Base-by-base conservation (phyloP, 2,329 filamentous ascomycete genomes). In the Fusarium sp. region DNA sequence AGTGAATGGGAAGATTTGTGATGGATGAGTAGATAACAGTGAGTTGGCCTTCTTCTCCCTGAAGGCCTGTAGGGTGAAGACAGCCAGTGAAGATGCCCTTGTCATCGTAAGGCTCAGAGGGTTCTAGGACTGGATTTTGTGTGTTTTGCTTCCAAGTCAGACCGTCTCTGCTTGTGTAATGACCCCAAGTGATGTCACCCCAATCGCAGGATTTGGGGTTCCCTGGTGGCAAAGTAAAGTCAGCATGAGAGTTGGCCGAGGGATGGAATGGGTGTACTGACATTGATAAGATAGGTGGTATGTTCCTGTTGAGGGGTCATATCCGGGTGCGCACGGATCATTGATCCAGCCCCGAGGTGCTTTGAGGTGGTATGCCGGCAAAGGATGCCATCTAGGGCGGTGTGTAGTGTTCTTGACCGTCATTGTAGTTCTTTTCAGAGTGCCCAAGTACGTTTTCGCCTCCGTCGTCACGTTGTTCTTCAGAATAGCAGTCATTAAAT, bases 41-140 rank as follows among this genome's bases (percentile, higher is more conserved):
- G 18, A 83, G 70, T 30, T 79, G 75, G 14, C 64, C 75, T 16
- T 77, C 61, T 38, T 86, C 82, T 36, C 85, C 86, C 8, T 82
- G 71, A 1, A 86, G 76, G 18, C 86, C 87, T 13, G 86, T 84
- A 4, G 87, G 84, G 68, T 85, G 83, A 8, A 83, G 82, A 41
- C 85, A 86, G 7, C 87, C 87, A 9, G 84, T 86, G 75, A 89
- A 89, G 36, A 88, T 85, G 2, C 87, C 86, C 18, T 87, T 79
- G 4, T 84, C 81, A 63, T 89, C 85, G 73, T 88, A 88, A 13
- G 79, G 78, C 44, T 80, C 81, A 79, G 61, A 73, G 0, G 82
- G 83, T 20, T 80, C 80, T 28, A 63, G 80, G 72, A 70, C 82
- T 51, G 63, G 85, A 75, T 59, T 61, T 11, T 64, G 47, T 39